These are phyloP conservation scores for Diplotaxis tenuifolia DNA, from an alignment of 345 rosid genomes.

Conservation along the genomic window DNA sequence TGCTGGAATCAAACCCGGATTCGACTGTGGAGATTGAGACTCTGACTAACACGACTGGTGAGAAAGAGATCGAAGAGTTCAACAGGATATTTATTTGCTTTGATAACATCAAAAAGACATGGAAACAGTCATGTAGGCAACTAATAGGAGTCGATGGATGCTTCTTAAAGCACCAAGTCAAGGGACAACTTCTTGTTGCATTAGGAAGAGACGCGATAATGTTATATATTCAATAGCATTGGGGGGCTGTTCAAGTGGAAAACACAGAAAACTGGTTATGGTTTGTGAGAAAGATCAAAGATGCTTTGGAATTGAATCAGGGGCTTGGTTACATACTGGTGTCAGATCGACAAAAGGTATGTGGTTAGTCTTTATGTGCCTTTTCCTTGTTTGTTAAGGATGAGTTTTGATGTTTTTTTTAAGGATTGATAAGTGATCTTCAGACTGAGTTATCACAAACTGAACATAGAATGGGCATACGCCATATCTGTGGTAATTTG, in stretches of 20 bases:
- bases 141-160: background rate
- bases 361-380: too few relatives aligned
- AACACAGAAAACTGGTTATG: background rate
- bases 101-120: background rate
- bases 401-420: too few relatives aligned
- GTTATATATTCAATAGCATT: background rate
- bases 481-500: background rate
- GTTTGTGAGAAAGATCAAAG: background rate
- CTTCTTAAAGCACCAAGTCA: background rate
- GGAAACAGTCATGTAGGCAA: background rate
- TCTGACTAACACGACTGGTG: background rate
- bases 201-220: background rate
- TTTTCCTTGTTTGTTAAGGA: too few relatives aligned
- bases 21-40: background rate
- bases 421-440: background rate
- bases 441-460: background rate
- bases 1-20: background rate
- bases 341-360: too few relatives aligned
- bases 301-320: background rate
- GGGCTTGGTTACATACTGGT: background rate
- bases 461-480: background rate
- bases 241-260: background rate
- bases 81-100: background rate
- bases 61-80: background rate
- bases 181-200: background rate